Percentiles rank a stretch among this genome's conserved stretches.
phyloP scores from a whole-genome alignment of 305 asterid species.

The Euphrasia arctica region DNA sequence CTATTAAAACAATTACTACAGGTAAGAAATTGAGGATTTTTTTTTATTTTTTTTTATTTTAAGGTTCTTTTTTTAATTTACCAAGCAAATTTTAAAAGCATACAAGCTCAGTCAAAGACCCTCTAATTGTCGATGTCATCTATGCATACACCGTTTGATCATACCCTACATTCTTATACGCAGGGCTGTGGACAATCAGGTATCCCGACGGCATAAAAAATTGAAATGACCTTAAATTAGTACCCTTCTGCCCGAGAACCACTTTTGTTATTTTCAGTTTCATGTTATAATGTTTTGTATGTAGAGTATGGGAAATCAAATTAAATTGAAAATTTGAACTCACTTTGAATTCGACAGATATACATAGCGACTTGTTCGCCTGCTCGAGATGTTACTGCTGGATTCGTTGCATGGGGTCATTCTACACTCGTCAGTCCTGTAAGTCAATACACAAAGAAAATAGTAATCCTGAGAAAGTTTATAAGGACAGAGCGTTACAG shows the following conservation, averaged over 20 bases:
- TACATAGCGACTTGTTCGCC: slow-evolving; percentile 95
- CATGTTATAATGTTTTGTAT: neutral
- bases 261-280: neutral
- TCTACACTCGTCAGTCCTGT: slow-evolving; percentile 91
- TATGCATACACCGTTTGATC: slow-evolving; percentile 23
- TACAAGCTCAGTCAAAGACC: too few relatives aligned
- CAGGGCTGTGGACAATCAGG: slow-evolving; percentile 99
- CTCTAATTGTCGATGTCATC: slow-evolving; percentile 5
- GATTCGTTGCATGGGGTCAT: slow-evolving; percentile 95
- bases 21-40: too few relatives aligned
- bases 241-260: too few relatives aligned
- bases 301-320: too few relatives aligned
- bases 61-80: too few relatives aligned
- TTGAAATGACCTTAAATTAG: too few relatives aligned
- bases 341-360: slow-evolving; percentile 43
- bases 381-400: slow-evolving; percentile 81
- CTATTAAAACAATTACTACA: too few relatives aligned
- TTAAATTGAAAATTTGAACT: neutral
- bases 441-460: slow-evolving; percentile 31
- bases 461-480: neutral
- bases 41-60: too few relatives aligned
- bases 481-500: neutral
- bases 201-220: slow-evolving; percentile 23
- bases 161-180: slow-evolving; percentile 36
- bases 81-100: too few relatives aligned